A percentile compares a stretch with the other conserved stretches of the same genome.
Evolutionary conservation across 169 alveolate genomes (phyloP).

Genomic region (Eimeria sp.): DNA sequence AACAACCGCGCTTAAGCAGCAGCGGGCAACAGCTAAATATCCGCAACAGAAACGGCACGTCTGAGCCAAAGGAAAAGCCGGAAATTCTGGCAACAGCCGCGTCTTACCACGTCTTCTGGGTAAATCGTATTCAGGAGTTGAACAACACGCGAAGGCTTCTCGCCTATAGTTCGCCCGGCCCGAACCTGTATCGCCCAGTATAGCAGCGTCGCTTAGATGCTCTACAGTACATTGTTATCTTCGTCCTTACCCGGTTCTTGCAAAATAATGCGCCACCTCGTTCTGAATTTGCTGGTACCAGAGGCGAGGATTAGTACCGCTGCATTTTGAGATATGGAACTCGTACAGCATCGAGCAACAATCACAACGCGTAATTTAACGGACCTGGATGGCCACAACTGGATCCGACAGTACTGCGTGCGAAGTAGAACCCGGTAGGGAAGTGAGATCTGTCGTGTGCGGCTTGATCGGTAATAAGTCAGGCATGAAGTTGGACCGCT

Average conservation of each 20-base stretch:
- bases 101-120: conserved; percentile 91
- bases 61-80: too few relatives aligned
- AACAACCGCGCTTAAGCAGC: not conserved
- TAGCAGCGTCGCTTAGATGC: not conserved
- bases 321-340: not conserved
- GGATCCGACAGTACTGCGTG: conserved; percentile 91
- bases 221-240: not conserved
- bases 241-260: not conserved
- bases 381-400: conserved; percentile 87
- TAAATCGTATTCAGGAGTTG: conserved; percentile 92
- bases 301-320: not conserved
- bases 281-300: not conserved
- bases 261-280: not conserved
- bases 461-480: conserved; percentile 11
- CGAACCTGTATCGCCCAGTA: conserved; percentile 87
- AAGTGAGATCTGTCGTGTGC: conserved; percentile 88
- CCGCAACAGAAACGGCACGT: not conserved
- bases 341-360: not conserved
- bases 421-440: conserved; percentile 91
- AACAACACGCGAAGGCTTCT: conserved; percentile 92
- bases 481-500: conserved; percentile 78
- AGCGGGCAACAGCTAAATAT: not conserved
- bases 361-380: not conserved
- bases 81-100: not conserved
- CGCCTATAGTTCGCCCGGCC: conserved; percentile 91